Conservation (phyloP, 495 filamentous ascomycete genomes). For the Aspergillus baeticus region DNA sequence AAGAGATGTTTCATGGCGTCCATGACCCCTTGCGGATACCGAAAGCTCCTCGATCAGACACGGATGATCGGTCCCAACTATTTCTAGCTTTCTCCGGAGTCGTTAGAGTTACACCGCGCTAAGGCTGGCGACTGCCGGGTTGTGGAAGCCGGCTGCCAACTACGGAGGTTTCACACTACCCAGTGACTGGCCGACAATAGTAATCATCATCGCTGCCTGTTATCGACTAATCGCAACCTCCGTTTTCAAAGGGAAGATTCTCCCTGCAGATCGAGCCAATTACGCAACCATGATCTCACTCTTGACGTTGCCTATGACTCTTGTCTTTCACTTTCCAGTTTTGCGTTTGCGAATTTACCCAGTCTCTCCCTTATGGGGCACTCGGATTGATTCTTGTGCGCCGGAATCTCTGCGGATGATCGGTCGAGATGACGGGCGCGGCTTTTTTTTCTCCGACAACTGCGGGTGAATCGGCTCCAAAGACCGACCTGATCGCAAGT, state of each 20-base stretch:
- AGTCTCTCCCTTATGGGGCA: background rate
- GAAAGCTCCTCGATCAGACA: background rate
- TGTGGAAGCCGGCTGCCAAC: background rate
- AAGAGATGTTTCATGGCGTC: background rate
- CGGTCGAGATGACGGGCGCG: too few species aligned
- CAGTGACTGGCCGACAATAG: background rate
- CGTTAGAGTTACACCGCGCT: background rate
- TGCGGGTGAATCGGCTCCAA: too few species aligned
- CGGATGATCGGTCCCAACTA: background rate
- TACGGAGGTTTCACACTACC: background rate
- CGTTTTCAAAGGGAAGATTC: background rate
- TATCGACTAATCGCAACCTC: background rate
- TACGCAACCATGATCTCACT: constrained; percentile 6
- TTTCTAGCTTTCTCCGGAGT: background rate
- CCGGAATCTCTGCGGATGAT: too few species aligned
- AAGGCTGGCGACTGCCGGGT: background rate
- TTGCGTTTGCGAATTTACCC: background rate
- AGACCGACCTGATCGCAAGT: too few species aligned
- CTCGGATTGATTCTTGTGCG: background rate
- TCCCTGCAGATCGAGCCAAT: background rate
- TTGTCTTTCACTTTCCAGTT: background rate
- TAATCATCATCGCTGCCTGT: background rate
- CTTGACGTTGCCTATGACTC: background rate
- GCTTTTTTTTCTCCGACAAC: too few species aligned
- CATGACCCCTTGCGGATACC: background rate